Evolutionary conservation across 2,329 filamentous ascomycete genomes (phyloP), one percentile per base, ranked within the genome.

Genomic region (Xylaria sp.): DNA sequence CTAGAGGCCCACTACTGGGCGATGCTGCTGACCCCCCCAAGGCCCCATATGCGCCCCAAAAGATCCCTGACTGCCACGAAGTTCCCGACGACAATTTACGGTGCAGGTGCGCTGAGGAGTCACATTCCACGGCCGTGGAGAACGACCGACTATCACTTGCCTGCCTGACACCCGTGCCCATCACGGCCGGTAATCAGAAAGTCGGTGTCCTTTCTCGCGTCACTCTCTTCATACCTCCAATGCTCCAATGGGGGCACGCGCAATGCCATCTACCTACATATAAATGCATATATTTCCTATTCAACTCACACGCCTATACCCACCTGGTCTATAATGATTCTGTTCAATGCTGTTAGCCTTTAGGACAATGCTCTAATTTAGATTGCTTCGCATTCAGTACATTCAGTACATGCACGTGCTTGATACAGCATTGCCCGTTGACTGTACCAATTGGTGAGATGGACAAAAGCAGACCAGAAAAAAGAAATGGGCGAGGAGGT

Each of bases 11-110:
- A 50, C 53, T 44, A 29, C 15, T 54, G 47, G 36, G 60, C 31
- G 61, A 17, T 25, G 55, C 64, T 66, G 61, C 20, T 65, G 65
- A 42, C 61, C 67, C 56, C 68, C 57, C 66, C 53, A 42, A 36
- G 61, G 66, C 60, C 65, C 62, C 51, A 65, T 62, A 29, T 36
- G 45, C n/a, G 49, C 61, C 49, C 64, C 64, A 67, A 58, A 61
- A 36, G 38, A 70, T 55, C 69, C 69, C 60, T 69, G 70, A 44
- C 59, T 36, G 63, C 66, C 65, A 72, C 61, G 69, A 69, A 73
- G 69, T 71, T 66, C 72, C n/a, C 71, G 72, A 71, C 71, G 68
- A 73, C 72, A 67, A 54, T 61, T 69, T 49, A 65, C 61, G 53
- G 67, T 57, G 49, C 53, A 53, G 57, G 64, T 27, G 27, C 39